Evolutionary conservation across 2,329 filamentous ascomycete genomes (phyloP).

Genomic region (Claviceps africana): DNA sequence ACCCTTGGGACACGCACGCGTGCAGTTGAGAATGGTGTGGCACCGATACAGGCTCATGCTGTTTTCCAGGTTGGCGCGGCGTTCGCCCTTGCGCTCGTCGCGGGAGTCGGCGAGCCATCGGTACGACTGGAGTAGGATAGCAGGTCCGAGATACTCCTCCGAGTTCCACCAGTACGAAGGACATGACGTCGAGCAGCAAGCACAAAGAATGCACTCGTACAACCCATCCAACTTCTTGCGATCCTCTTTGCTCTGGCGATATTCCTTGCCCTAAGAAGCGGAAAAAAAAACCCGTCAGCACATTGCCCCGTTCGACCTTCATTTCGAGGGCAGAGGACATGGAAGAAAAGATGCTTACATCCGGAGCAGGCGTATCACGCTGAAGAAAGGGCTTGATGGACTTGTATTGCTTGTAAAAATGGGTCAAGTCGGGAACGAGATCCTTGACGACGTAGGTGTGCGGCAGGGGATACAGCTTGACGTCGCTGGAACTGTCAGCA

Average conservation of each 20-base stretch:
- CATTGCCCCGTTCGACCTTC: background rate
- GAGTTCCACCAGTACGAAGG: slow-evolving; percentile 99
- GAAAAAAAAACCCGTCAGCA: background rate
- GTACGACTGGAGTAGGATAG: slow-evolving; percentile 94
- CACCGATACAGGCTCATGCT: slow-evolving; percentile 98
- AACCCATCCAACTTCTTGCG: slow-evolving; percentile 94
- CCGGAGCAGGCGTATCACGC: slow-evolving; percentile 66
- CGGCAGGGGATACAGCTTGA: slow-evolving; percentile 93
- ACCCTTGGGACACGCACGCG: slow-evolving; percentile 93
- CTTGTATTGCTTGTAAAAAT: slow-evolving; percentile 99
- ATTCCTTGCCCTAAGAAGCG: slow-evolving; percentile 62
- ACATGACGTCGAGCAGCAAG: slow-evolving; percentile 97
- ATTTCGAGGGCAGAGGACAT: too few relatives aligned
- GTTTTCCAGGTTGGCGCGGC: slow-evolving; percentile 89
- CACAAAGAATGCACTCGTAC: slow-evolving; percentile 98
- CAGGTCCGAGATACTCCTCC: slow-evolving; percentile 95
- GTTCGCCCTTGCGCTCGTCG: slow-evolving; percentile 77
- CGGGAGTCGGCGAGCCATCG: slow-evolving; percentile 91
- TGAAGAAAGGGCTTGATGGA: slow-evolving; percentile 98
- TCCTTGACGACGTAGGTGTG: slow-evolving; percentile 99
- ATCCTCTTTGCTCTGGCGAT: slow-evolving; percentile 80
- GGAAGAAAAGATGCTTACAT: slow-evolving; percentile 66
- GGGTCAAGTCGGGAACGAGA: slow-evolving; percentile 89
- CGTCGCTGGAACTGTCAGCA: slow-evolving; percentile 62
- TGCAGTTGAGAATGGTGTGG: slow-evolving; percentile 99